Conservation (phyloP, 2,329 filamentous ascomycete genomes). For the Colletotrichum sp. region DNA sequence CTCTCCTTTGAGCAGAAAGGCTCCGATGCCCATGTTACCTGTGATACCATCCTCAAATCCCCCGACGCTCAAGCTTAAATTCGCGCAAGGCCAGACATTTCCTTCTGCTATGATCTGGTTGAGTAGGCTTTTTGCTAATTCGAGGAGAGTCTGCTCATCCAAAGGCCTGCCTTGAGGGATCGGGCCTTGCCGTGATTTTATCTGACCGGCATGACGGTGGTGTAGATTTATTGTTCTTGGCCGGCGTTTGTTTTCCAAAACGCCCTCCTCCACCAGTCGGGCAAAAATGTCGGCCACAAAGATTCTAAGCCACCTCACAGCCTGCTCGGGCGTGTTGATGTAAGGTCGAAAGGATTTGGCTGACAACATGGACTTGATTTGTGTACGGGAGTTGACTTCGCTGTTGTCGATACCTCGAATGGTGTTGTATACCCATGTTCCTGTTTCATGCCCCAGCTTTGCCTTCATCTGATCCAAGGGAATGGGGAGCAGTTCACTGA, state of each 20-base stretch:
- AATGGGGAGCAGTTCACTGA: conserved; percentile 76
- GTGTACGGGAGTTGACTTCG: conserved; percentile 88
- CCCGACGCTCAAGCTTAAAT: conserved; percentile 86
- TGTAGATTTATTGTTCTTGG: conserved; percentile 88
- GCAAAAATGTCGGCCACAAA: conserved; percentile 92
- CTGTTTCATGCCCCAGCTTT: conserved; percentile 83
- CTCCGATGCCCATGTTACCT: conserved; percentile 84
- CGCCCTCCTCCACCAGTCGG: conserved; percentile 87
- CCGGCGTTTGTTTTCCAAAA: conserved; percentile 83
- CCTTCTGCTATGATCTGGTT: conserved; percentile 80
- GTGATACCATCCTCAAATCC: conserved; percentile 89
- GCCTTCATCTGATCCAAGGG: conserved; percentile 77
- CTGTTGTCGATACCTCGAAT: conserved; percentile 86
- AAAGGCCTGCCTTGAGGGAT: conserved; percentile 79
- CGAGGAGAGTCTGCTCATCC: conserved; percentile 74
- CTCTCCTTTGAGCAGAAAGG: conserved; percentile 81
- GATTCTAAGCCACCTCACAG: conserved; percentile 84
- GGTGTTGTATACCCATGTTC: conserved; percentile 82
- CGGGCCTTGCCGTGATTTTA: conserved; percentile 74
- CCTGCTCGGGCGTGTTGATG: conserved; percentile 81
- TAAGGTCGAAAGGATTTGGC: conserved; percentile 92
- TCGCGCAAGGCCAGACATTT: conserved; percentile 87
- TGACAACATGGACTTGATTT: conserved; percentile 97
- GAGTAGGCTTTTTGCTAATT: conserved; percentile 77
- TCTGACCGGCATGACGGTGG: conserved; percentile 76